Evolutionary conservation across 305 asterid species (phyloP), one percentile per base, ranked within the genome.

Genomic region (Nicotiana rustica): DNA sequence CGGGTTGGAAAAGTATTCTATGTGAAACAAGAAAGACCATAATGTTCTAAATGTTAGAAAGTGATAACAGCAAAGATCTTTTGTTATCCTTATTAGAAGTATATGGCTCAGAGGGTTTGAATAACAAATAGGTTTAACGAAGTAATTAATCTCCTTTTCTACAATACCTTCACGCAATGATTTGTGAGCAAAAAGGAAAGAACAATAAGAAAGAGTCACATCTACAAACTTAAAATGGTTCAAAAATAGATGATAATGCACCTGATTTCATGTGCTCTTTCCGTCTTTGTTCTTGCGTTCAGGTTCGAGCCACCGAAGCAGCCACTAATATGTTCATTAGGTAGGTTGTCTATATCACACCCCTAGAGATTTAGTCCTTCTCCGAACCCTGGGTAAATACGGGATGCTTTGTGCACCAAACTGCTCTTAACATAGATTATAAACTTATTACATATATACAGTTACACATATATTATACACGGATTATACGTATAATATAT

Each of bases 1-100:
- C 79, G 79, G 31, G 44, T 25, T 14, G 79, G 64, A 49, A 49
- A 25, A 73, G 21, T 49, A 73, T 73, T 73, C 15, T 73, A 61
- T 73, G 79, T 73, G 55, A 18, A 73, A 73, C 36, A 49, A 4
- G 36, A 73, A 59, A 25, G 79, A 21, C 44, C 19, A 73, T 73
- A 73, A 73, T 15, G 64, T 73, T 71, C 33, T 61, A 60, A 49
- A 73, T 7, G 2, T 25, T 73, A 18, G 44, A 73, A 49, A 47
- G 33, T 73, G 21, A 73, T 49, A 19, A 14, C 25, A 19, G 21
- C 18, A 52, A 52, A 52, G n/a, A 52, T 52, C 59, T 52, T 52
- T 52, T 14, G 14, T 52, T 52, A 52, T 52, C 59, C 59, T 13
- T 14, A 52, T 52, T 52, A 52, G 59, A 10, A 52, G 59, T 25